Conservation (phyloP, 495 filamentous ascomycete genomes). For the Achaetomiella virescens region DNA sequence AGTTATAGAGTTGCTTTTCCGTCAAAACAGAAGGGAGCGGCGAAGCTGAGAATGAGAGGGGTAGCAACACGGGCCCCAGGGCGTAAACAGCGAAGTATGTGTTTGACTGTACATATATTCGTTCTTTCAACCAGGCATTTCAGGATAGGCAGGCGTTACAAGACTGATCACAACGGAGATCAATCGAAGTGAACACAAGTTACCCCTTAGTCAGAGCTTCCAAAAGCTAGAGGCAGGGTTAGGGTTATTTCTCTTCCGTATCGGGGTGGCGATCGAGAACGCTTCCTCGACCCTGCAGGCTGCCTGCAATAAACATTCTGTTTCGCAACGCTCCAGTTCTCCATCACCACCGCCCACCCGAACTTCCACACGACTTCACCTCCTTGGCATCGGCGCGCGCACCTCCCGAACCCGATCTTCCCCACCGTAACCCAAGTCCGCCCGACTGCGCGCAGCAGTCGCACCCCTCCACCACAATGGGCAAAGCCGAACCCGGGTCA, state of each 20-base stretch:
- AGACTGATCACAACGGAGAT: no score
- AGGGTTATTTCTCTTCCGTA: neutral
- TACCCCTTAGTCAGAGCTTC: no score
- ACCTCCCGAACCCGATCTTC: no score
- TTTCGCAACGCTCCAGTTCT: no score
- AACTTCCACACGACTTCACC: no score
- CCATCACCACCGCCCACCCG: no score
- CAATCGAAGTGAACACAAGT: no score
- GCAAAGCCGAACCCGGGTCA: conserved; percentile 81
- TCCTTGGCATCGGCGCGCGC: no score
- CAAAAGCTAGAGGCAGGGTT: neutral
- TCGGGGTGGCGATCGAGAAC: neutral
- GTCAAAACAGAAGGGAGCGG: no score
- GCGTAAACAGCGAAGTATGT: neutral
- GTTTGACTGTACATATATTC: conserved; percentile 2
- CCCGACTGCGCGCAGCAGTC: conserved; percentile 26
- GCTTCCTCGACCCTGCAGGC: no score
- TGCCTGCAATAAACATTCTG: no score
- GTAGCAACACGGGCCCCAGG: neutral
- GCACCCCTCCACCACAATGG: conserved; percentile 55
- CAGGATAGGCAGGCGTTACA: neutral
- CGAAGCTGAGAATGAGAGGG: neutral
- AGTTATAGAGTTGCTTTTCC: no score
- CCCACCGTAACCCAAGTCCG: conserved; percentile 1
- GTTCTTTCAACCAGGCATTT: neutral